Evolutionary conservation across 208 protist species (phyloP).

Genomic region (Novymonas esmeraldas): DNA sequence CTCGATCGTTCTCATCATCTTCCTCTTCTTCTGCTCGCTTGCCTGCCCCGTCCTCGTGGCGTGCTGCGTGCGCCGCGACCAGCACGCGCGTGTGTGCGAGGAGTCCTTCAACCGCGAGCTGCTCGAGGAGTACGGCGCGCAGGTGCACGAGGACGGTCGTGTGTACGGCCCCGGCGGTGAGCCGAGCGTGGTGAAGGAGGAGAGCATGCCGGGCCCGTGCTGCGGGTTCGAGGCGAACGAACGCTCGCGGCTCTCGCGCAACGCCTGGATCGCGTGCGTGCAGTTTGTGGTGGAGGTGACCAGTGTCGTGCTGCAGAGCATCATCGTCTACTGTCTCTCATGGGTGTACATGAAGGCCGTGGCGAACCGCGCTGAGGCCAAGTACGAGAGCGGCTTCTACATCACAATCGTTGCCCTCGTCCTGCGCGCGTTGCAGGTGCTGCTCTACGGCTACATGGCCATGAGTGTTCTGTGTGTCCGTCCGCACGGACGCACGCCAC

Average conservation of each 20-base stretch:
- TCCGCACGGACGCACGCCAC: neutral
- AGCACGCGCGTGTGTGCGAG: conserved; percentile 5
- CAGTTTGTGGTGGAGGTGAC: neutral
- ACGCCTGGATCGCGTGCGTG: neutral
- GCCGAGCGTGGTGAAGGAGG: conserved; percentile 4
- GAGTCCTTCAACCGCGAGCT: conserved; percentile 10
- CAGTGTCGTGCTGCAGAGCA: neutral
- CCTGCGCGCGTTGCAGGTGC: neutral
- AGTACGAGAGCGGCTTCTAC: neutral
- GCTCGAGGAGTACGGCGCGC: conserved; percentile 1
- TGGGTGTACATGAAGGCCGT: neutral
- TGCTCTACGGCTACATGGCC: neutral
- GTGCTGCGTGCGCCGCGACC: neutral
- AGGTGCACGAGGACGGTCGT: conserved; percentile 8
- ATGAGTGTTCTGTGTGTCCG: neutral
- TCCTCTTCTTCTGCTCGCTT: neutral
- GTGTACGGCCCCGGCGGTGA: neutral
- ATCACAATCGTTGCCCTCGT: neutral
- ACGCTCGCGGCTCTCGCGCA: neutral
- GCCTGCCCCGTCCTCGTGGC: neutral
- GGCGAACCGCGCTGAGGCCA: neutral
- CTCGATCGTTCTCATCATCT: neutral
- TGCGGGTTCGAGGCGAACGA: conserved; percentile 15
- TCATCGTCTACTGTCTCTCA: neutral
- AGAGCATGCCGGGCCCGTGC: conserved; percentile 5